Percentiles rank a stretch among this genome's conserved stretches.
Conservation (phyloP, 192 early-diverging fungal genomes). For the Umbelopsis isabellina region DNA sequence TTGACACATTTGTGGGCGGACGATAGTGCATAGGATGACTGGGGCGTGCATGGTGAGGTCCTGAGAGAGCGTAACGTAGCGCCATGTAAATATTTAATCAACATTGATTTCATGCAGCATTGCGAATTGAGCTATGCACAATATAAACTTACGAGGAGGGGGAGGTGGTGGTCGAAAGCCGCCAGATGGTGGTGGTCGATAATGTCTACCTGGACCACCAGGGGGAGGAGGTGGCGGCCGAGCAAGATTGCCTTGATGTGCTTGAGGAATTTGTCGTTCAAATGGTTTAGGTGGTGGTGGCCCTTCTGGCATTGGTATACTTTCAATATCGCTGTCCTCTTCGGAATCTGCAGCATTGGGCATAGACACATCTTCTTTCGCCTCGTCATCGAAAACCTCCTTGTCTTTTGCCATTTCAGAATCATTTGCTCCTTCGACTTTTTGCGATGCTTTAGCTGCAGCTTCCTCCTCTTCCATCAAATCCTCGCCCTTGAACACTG, state of each 20-base stretch:
- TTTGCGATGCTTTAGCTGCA: background rate
- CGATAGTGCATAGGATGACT: background rate
- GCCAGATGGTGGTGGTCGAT: slow-evolving; percentile 27
- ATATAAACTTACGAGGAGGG: slow-evolving; percentile 12
- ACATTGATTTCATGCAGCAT: too few species aligned
- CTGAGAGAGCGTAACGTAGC: background rate
- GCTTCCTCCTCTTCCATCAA: slow-evolving; percentile 12
- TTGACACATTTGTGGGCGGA: background rate
- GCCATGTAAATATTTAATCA: background rate
- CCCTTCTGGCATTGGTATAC: slow-evolving; percentile 40
- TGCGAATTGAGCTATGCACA: background rate
- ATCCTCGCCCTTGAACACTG: background rate
- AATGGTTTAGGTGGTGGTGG: slow-evolving; percentile 49
- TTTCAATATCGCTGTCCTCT: slow-evolving; percentile 34
- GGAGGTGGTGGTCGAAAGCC: slow-evolving; percentile 20
- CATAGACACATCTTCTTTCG: background rate
- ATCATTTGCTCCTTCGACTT: background rate
- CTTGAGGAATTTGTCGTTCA: slow-evolving; percentile 27
- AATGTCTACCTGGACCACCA: slow-evolving; percentile 20
- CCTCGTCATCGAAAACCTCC: background rate
- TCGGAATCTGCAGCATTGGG: slow-evolving; percentile 2
- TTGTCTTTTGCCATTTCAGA: background rate
- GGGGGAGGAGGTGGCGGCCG: slow-evolving; percentile 28
- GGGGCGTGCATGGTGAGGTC: background rate
- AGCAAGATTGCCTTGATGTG: slow-evolving; percentile 4